Evolutionary conservation across 208 protist genomes (phyloP), one percentile per base, ranked within the genome.

Genomic region (Trypanosoma caninum): DNA sequence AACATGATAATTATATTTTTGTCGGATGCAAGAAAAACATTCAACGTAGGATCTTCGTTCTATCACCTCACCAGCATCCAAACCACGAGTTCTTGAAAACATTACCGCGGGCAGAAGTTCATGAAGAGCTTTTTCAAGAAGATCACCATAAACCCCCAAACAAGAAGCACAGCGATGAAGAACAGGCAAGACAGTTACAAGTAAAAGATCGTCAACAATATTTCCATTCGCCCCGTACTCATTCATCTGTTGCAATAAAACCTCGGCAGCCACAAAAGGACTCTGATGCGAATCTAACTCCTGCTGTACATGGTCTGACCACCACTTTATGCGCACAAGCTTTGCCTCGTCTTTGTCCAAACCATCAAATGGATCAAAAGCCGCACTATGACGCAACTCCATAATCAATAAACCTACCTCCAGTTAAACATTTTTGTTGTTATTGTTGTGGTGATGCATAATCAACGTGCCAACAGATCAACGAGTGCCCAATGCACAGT

Each of bases 261-360:
- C 75, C 54, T 95, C 89, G 9, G 89, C 83, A 22, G 89, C 89
- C 3, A 95, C 65, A 52, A 95, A 91, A 13, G 86, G 86, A 45
- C 89, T 95, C 33, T 76, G 74, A 55, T 90, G 74, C 33, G 64
- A 65, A 3, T 48, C 56, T 57, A 95, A 74, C 51, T 84, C 83
- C 9, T 57, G 65, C 25, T 87, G 63, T 22, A 95, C 76, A 55
- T 81, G 74, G 35, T 38, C 58, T 34, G 88, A 51, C 85, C 89
- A 95, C 37, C 53, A 65, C 22, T 76, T 65, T 0, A 90, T 64
- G 46, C 70, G 74, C 13, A 77, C 68, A 14, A 70, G 61, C 28
- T 74, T 69, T 9, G 63, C 74, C 22, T 59, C 62, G 47, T 91
- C 82, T 13, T 76, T 66, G 23, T 76, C 69, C 20, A 51, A 64